phyloP scores from a whole-genome alignment of 805 yeast genomes.

The Scheffersomyces lignosus region DNA sequence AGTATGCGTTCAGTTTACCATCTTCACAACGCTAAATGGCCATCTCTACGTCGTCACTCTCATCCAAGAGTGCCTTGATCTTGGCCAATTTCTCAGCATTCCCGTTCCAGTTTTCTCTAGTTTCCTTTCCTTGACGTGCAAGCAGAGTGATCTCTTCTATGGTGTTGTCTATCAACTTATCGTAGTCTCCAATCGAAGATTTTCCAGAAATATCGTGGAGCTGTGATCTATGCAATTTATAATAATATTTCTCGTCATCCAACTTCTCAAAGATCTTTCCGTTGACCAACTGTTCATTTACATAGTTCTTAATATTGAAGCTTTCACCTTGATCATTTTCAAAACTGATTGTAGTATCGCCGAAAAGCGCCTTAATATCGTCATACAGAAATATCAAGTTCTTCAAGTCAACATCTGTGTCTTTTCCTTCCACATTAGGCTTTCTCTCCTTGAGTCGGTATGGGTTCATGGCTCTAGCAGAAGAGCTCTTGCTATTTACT shows the following conservation, averaged over 20 bases:
- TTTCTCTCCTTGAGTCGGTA: constrained; percentile 1
- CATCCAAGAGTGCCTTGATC: constrained; percentile 21
- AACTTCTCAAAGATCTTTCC: constrained; percentile 18
- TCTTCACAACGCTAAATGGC: neutral
- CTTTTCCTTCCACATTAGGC: neutral
- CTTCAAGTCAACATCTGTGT: constrained; percentile 10
- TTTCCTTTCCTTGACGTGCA: constrained; percentile 28
- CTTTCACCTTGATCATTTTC: constrained; percentile 2
- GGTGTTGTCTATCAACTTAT: constrained; percentile 24
- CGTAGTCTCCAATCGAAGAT: constrained; percentile 30
- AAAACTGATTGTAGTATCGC: constrained; percentile 13
- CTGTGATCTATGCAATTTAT: constrained; percentile 21
- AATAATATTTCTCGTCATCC: constrained; percentile 22
- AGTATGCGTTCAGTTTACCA: neutral
- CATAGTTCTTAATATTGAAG: constrained; percentile 13
- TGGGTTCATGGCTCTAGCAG: constrained; percentile 5
- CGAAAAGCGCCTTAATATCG: constrained; percentile 20
- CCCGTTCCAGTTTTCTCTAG: constrained; percentile 34
- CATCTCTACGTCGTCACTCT: neutral
- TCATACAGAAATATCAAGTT: constrained; percentile 17
- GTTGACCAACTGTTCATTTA: constrained; percentile 21
- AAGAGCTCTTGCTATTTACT: constrained; percentile 8
- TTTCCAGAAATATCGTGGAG: constrained; percentile 17
- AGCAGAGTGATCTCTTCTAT: constrained; percentile 26
- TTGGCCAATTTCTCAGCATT: constrained; percentile 34